These are phyloP conservation scores for Cryoendolithus antarcticus DNA, from an alignment of 2,329 filamentous ascomycete species.

Conservation along the genomic window DNA sequence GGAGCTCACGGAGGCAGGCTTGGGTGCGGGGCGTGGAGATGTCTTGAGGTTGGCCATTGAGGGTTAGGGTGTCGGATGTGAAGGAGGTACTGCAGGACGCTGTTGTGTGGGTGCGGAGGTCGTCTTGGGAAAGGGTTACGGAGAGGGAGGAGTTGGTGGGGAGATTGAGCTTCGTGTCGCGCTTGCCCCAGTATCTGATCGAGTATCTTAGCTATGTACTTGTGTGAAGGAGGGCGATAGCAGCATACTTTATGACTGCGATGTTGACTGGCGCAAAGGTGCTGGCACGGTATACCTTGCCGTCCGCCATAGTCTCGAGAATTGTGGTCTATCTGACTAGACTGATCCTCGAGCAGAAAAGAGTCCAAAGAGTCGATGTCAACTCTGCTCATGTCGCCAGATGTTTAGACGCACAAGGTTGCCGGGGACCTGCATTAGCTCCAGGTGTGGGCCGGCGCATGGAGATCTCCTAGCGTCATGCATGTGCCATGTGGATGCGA, in stretches of 20 bases:
- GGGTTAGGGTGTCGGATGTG: slow-evolving; percentile 55
- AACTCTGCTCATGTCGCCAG: too few species aligned
- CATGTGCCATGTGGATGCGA: too few species aligned
- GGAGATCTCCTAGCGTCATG: too few species aligned
- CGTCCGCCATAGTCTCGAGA: slow-evolving; percentile 26
- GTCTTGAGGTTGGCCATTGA: slow-evolving; percentile 75
- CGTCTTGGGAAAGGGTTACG: slow-evolving; percentile 86
- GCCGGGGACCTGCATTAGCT: too few species aligned
- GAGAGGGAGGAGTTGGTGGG: slow-evolving; percentile 97
- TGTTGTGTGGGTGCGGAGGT: slow-evolving; percentile 90
- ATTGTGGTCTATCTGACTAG: too few species aligned
- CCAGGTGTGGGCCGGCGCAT: too few species aligned
- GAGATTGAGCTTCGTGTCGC: slow-evolving; percentile 83
- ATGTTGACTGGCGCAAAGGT: slow-evolving; percentile 98
- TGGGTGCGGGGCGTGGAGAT: slow-evolving; percentile 83
- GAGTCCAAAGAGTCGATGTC: too few species aligned
- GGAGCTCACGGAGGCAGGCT: slow-evolving; percentile 81
- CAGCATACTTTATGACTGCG: slow-evolving; percentile 80
- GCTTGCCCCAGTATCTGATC: slow-evolving; percentile 84
- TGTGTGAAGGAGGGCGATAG: slow-evolving; percentile 9
- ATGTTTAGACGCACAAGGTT: too few species aligned
- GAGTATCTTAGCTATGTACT: slow-evolving; percentile 5
- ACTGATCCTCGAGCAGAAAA: too few species aligned
- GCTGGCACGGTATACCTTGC: slow-evolving; percentile 70
- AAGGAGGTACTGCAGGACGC: slow-evolving; percentile 75